These are phyloP conservation scores for Suillus brevipes DNA, from an alignment of 768 basidiomycete genomes.

Conservation along the genomic window DNA sequence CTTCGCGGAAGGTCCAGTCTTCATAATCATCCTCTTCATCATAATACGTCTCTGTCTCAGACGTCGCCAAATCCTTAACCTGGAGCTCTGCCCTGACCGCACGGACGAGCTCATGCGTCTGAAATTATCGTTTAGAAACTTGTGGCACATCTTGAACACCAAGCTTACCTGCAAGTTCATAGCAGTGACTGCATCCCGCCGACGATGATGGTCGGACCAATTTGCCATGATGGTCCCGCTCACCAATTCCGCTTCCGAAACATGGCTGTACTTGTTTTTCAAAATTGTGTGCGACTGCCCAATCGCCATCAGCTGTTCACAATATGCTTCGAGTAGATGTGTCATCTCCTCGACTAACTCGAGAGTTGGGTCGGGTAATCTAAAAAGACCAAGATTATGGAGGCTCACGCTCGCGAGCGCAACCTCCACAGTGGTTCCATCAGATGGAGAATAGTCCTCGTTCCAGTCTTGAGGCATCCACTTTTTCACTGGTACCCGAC, in stretches of 20 bases:
- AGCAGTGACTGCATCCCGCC: slow-evolving; percentile 39
- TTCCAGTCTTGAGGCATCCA: slow-evolving; percentile 31
- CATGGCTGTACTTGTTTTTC: slow-evolving; percentile 33
- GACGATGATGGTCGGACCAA: slow-evolving; percentile 42
- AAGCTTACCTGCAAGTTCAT: slow-evolving; percentile 46
- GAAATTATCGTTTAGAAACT: slow-evolving; percentile 6
- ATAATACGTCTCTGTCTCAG: slow-evolving; percentile 14
- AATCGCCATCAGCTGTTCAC: slow-evolving; percentile 34
- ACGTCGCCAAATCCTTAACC: slow-evolving; percentile 9
- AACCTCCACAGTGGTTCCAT: slow-evolving; percentile 25
- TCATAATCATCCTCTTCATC: slow-evolving; percentile 30
- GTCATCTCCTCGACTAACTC: slow-evolving; percentile 41
- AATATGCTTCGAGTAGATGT: slow-evolving; percentile 37
- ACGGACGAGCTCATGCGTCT: slow-evolving; percentile 42
- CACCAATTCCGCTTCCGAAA: slow-evolving; percentile 44
- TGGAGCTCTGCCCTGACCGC: slow-evolving; percentile 37
- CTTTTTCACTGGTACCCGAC: slow-evolving; percentile 40
- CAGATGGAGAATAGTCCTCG: slow-evolving; percentile 21
- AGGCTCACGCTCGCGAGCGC: slow-evolving; percentile 29
- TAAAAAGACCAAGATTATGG: slow-evolving; percentile 35
- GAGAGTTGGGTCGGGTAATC: slow-evolving; percentile 20
- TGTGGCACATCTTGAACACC: neutral
- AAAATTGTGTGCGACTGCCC: slow-evolving; percentile 38
- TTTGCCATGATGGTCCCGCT: slow-evolving; percentile 47
- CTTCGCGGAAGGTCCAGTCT: slow-evolving; percentile 20